Conservation (phyloP, 1,284 basidiomycete species). For the Dichomitus squalens region DNA sequence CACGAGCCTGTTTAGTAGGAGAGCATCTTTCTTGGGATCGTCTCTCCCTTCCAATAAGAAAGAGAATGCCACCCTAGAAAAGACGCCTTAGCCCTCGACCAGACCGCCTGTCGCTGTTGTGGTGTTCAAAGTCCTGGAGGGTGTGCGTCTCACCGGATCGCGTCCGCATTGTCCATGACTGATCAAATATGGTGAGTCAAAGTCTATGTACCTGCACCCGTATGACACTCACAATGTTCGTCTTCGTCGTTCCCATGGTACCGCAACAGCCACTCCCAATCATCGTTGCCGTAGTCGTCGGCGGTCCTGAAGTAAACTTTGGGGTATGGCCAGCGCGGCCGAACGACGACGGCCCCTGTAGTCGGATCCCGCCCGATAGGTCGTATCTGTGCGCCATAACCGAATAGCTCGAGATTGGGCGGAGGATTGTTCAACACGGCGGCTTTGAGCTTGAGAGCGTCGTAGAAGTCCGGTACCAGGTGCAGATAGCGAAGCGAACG, state of each 20-base stretch:
- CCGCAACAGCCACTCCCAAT: constrained; percentile 5
- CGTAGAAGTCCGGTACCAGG: not conserved
- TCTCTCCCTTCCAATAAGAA: too few species aligned
- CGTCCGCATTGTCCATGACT: not conserved
- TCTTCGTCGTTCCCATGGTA: not conserved
- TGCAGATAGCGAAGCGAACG: not conserved
- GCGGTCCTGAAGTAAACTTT: not conserved
- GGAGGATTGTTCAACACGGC: not conserved
- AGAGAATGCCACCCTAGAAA: too few species aligned
- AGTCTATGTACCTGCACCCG: not conserved
- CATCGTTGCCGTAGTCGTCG: not conserved
- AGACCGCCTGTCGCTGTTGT: too few species aligned
- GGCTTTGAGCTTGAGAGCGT: not conserved
- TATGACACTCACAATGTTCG: not conserved
- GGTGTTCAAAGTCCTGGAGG: too few species aligned
- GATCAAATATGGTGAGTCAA: not conserved
- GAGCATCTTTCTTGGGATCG: too few species aligned
- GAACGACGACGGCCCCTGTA: not conserved
- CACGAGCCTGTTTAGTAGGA: not conserved
- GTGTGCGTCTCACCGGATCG: not conserved
- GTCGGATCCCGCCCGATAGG: not conserved
- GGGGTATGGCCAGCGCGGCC: not conserved
- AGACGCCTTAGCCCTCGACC: too few species aligned
- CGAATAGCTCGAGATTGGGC: not conserved
- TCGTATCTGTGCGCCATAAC: not conserved